Base-by-base conservation (phyloP, 306 rosid species). In the Lathyrus sativus region DNA sequence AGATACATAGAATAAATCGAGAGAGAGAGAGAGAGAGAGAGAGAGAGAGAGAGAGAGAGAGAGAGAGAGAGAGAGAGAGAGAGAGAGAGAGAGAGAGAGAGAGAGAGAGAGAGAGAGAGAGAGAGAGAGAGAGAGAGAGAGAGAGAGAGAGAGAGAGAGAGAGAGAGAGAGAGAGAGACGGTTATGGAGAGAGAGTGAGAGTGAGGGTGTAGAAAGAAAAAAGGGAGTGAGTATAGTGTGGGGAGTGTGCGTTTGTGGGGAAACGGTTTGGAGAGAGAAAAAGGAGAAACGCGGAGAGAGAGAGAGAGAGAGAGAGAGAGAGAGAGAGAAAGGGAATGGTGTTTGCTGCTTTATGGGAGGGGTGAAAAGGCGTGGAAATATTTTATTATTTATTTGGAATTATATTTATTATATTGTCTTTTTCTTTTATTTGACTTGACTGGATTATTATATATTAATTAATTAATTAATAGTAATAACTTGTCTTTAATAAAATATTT, bases 211-310 rank as follows among this genome's bases (percentile, higher is more conserved):
- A 18, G 18, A 56, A 56, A 0, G 62, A 6, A 56, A 56, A 28
- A 26, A 67, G 50, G 48, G 28, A 18, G 74, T 60, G 64, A 55
- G 73, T 55, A 60, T 1, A 37, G 71, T n/a, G 84, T 22, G 77
- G n/a, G 41, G 73, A 7, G 84, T n/a, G 77, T 55, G 75, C 8
- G 72, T 13, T 78, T 28, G 78, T 74, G 76, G 74, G 75, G 60
- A 82, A 67, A 76, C 79, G 80, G 73, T 70, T 65, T 42, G 4
- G 54, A 48, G 54, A 48, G 11, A 48, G 11, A 49, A 49, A 81
- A 57, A 59, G 67, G 11, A 3, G 72, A 63, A 55, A 68, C 54
- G 26, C 35, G 56, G 56, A 18, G 24, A 51, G 19, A 17, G 44
- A 6, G 19, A 7, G 13, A 15, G 2, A 22, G 24, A 22, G 24